These are phyloP conservation scores for Gloeostereum incarnatum DNA, from an alignment of 768 basidiomycete genomes.

Conservation along the genomic window DNA sequence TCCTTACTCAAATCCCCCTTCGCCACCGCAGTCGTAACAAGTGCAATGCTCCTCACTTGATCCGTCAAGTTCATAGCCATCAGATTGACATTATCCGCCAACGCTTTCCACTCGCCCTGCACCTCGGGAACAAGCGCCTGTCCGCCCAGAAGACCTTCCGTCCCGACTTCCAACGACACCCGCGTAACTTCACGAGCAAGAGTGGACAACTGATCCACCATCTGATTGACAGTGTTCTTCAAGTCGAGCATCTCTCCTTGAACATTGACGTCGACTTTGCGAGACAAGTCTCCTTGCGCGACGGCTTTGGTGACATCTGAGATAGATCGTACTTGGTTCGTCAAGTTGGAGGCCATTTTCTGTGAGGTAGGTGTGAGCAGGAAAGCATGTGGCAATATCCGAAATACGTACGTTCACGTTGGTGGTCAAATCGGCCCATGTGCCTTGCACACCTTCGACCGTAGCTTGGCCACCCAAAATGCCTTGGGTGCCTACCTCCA, in stretches of 20 bases:
- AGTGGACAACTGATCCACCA: constrained; percentile 67
- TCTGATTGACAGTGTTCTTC: constrained; percentile 55
- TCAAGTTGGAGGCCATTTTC: constrained; percentile 48
- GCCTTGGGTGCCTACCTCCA: constrained; percentile 56
- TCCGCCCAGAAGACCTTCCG: constrained; percentile 88
- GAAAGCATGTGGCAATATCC: constrained; percentile 21
- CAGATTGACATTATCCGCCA: constrained; percentile 78
- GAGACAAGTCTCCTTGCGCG: constrained; percentile 80
- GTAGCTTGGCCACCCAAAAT: constrained; percentile 82
- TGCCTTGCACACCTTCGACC: constrained; percentile 75
- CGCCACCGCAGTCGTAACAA: constrained; percentile 94
- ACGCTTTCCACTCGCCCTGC: constrained; percentile 90
- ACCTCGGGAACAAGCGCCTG: constrained; percentile 91
- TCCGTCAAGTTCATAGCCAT: constrained; percentile 90
- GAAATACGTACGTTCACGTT: constrained; percentile 88
- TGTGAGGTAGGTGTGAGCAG: constrained; percentile 63
- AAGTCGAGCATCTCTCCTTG: constrained; percentile 85
- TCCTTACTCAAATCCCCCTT: constrained; percentile 89
- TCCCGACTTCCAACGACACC: constrained; percentile 91
- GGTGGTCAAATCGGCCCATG: constrained; percentile 75
- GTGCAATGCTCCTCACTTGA: constrained; percentile 76
- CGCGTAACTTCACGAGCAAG: constrained; percentile 81
- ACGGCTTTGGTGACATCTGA: constrained; percentile 66
- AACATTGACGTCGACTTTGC: constrained; percentile 88
- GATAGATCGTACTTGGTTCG: constrained; percentile 47